Percentiles rank a stretch among this genome's conserved stretches.
These are phyloP conservation scores for Apiospora pterosperma DNA, from an alignment of 2,329 filamentous ascomycete genomes.

Conservation along the genomic window DNA sequence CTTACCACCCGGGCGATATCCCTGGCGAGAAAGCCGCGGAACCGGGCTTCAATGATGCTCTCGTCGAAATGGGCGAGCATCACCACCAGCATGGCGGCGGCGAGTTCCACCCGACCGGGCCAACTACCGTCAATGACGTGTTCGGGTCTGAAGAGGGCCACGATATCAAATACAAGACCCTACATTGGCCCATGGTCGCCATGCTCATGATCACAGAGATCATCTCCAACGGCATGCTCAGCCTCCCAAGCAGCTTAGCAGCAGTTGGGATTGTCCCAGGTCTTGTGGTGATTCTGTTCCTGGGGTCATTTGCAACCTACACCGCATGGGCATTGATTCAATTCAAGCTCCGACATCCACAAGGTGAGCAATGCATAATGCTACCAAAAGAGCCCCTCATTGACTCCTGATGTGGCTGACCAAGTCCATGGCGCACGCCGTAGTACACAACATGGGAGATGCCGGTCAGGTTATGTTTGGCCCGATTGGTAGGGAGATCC, in stretches of 20 bases:
- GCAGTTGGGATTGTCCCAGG: constrained; percentile 50
- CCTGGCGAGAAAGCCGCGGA: background rate
- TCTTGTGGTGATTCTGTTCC: constrained; percentile 46
- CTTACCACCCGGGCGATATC: constrained; percentile 7
- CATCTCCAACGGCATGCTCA: constrained; percentile 51
- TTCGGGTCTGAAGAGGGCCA: constrained; percentile 33
- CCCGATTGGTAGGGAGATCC: constrained; percentile 44
- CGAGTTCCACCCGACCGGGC: constrained; percentile 10
- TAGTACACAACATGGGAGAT: constrained; percentile 56
- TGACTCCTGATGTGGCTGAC: constrained; percentile 13
- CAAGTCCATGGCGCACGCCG: constrained; percentile 12
- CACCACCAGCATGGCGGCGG: background rate
- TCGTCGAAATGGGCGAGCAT: constrained; percentile 5
- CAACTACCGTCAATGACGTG: constrained; percentile 30
- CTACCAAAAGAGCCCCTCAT: too few species aligned
- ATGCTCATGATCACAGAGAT: constrained; percentile 55
- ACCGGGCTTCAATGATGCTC: background rate
- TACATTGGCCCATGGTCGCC: constrained; percentile 49
- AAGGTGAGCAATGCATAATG: too few species aligned
- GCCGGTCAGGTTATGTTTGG: constrained; percentile 53
- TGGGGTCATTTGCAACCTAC: constrained; percentile 48
- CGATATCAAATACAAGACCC: constrained; percentile 50
- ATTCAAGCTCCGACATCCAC: constrained; percentile 51
- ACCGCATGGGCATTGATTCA: constrained; percentile 45
- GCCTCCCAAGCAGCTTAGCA: constrained; percentile 47